Conservation (phyloP, 2,329 filamentous ascomycete genomes). For the Hypoxylon sp. region DNA sequence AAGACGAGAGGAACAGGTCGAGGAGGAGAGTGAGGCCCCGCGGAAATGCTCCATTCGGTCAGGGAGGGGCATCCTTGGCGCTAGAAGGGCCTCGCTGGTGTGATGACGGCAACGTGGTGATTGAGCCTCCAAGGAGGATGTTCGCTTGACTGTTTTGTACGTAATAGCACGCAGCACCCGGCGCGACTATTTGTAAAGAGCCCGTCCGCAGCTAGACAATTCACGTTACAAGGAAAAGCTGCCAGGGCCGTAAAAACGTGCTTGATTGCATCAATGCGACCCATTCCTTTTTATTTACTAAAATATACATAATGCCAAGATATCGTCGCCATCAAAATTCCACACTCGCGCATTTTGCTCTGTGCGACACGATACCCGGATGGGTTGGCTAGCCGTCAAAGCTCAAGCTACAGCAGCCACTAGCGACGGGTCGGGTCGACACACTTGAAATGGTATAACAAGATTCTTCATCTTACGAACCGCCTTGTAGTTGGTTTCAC, state of each 20-base stretch:
- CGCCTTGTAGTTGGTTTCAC: conserved; percentile 36
- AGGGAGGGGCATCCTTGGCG: conserved; percentile 36
- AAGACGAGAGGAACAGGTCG: conserved; percentile 17
- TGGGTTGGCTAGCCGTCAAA: background rate
- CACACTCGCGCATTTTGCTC: conserved; percentile 24
- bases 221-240: conserved; percentile 28
- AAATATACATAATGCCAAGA: conserved; percentile 46
- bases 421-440: conserved; percentile 33
- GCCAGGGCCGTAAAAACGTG: conserved; percentile 38
- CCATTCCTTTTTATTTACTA: conserved; percentile 39
- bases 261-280: conserved; percentile 41
- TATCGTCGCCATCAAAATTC: conserved; percentile 32
- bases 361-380: conserved; percentile 8
- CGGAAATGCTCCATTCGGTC: conserved; percentile 42
- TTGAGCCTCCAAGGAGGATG: conserved; percentile 39
- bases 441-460: conserved; percentile 17
- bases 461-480: conserved; percentile 26
- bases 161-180: conserved; percentile 48
- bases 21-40: conserved; percentile 30
- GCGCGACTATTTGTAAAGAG: conserved; percentile 36
- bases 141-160: conserved; percentile 49
- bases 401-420: conserved; percentile 8
- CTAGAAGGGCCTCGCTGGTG: conserved; percentile 31
- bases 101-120: conserved; percentile 40
- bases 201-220: conserved; percentile 19